Evolutionary conservation across 495 filamentous ascomycete species (phyloP), one percentile per base, ranked within the genome.

Genomic region (Daldinia grandis): DNA sequence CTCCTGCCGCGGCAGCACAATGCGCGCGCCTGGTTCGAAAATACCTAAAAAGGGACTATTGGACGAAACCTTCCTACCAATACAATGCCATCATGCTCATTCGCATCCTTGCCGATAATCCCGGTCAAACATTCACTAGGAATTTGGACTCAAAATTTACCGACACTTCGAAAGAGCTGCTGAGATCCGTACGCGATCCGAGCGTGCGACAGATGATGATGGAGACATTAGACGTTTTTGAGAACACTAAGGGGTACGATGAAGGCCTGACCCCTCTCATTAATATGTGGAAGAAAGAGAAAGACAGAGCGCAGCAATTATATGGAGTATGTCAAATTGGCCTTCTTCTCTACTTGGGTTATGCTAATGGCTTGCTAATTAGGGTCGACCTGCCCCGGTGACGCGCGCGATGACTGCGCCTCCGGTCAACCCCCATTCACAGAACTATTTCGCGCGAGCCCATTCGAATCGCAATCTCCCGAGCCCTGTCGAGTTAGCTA

Each of bases 1-100:
- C 92, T 50, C 94, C 95, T 10, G 81, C 81, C 31, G 96, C 96
- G 21, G 94, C 95, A 31, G 86, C 87, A 59, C 91, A 92, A 72
- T 90, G 91, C 62, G 92, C 93, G 47, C 76, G 85, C 61, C 81
- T 89, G 62, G 92, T 98, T 75, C 90, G 92, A 75, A 95, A 93
- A 74, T 93, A 91, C 75, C 84, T 99, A 44, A 84, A 87, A 40
- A 87, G 85, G 42, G 91, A 94, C 50, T 86, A 90, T 76, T 67
- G 78, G 68, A 77, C 81, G 27, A 81, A 84, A 33, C 87, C 89
- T 19, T 87, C 91, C 64, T 87, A 89, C 40, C 95, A 98, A 80
- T 98, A 97, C 84, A 98, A 98, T 82, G 91, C 92, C 58, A 91
- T 98, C 72, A 99, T 98, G 96, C 85, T 99, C 55, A 87, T 94